Conservation (phyloP, 2,329 filamentous ascomycete species). For the Microthyrium microscopicum region DNA sequence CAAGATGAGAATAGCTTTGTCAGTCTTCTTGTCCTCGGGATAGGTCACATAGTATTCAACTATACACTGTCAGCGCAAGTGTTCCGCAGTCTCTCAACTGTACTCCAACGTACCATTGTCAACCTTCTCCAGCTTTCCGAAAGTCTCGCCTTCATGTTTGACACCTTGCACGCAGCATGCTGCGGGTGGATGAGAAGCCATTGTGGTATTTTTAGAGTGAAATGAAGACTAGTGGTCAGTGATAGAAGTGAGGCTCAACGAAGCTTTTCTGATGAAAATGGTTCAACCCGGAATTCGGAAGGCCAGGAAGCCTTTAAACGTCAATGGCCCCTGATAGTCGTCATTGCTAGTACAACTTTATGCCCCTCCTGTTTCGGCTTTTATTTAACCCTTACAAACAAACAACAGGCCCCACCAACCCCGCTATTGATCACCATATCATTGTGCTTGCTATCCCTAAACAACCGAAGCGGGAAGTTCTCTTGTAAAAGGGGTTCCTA, state of each 20-base stretch:
- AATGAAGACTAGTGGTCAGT: slow-evolving; percentile 15
- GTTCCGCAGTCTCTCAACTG: neutral
- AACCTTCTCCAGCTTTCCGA: slow-evolving; percentile 31
- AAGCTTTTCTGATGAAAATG: too few species aligned
- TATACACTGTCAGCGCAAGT: slow-evolving; percentile 12
- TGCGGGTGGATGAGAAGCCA: slow-evolving; percentile 35
- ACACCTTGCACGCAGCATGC: slow-evolving; percentile 32
- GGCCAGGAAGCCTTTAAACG: too few species aligned
- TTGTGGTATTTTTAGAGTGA: slow-evolving; percentile 12
- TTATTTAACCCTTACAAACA: too few species aligned
- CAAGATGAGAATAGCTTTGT: slow-evolving; percentile 40
- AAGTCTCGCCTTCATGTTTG: slow-evolving; percentile 33
- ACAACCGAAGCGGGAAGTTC: too few species aligned
- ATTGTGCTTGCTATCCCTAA: too few species aligned
- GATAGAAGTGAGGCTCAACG: neutral
- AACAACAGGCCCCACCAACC: too few species aligned
- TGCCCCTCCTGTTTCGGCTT: too few species aligned
- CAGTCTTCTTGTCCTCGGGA: slow-evolving; percentile 33
- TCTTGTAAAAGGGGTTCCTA: too few species aligned
- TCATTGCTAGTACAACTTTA: too few species aligned
- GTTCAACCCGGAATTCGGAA: too few species aligned
- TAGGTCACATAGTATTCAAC: slow-evolving; percentile 40
- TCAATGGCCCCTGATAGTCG: too few species aligned
- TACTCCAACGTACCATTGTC: slow-evolving; percentile 22
- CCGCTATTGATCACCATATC: too few species aligned